A percentile compares a stretch with the other conserved stretches of the same genome.
Evolutionary conservation across 495 filamentous ascomycete genomes (phyloP).

Genomic region (Neurospora sp.): DNA sequence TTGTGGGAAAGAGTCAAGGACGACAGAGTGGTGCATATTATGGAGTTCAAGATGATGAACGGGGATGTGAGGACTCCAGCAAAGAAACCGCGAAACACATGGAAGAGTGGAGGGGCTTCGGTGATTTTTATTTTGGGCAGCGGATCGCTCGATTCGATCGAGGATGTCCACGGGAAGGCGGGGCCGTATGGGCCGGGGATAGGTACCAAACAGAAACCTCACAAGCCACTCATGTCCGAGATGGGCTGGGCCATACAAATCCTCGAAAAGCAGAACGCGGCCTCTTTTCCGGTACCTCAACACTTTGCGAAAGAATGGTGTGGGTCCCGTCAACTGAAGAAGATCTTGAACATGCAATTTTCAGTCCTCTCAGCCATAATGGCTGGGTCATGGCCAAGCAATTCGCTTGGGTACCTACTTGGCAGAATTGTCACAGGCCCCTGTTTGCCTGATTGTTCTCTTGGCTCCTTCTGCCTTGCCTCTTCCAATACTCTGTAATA

Average conservation of each 20-base stretch:
- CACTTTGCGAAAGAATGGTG: not conserved
- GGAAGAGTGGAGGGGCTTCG: constrained; percentile 12
- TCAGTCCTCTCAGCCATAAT: not conserved
- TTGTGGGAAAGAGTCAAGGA: not conserved
- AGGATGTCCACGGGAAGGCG: constrained; percentile 4
- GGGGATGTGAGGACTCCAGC: not conserved
- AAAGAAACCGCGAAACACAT: constrained; percentile 9
- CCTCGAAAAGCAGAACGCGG: not conserved
- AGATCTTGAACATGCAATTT: not conserved
- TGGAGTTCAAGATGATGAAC: not conserved
- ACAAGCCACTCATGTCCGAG: not conserved
- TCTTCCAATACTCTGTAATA: not conserved
- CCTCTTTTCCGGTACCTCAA: not conserved
- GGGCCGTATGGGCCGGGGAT: not conserved
- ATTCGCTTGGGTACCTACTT: not conserved
- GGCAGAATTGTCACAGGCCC: not conserved
- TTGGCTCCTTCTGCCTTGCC: not conserved
- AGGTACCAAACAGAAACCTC: not conserved
- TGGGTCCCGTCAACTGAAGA: not conserved
- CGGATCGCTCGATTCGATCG: constrained; percentile 9
- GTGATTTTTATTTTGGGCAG: constrained; percentile 7
- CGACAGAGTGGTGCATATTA: not conserved
- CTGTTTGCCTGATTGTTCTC: not conserved
- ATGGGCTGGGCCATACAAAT: not conserved
- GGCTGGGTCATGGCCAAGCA: not conserved